Percentiles rank a stretch among this genome's conserved stretches.
phyloP scores from a whole-genome alignment of 768 basidiomycete genomes.

The Tylopilus plumbeoviolaceoides region DNA sequence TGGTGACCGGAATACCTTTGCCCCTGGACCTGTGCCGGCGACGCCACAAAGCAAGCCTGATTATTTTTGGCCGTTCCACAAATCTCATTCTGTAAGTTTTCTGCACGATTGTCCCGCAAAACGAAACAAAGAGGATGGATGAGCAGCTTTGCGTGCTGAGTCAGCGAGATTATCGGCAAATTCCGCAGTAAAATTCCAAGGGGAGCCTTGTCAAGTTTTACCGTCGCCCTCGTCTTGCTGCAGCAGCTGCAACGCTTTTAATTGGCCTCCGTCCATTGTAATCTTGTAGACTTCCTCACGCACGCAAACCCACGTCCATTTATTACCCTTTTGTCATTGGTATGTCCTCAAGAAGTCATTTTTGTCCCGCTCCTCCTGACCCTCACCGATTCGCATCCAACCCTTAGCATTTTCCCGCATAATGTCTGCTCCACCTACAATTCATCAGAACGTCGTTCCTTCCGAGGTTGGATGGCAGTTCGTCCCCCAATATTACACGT shows the following conservation, averaged over 20 bases:
- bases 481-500: constrained; percentile 98
- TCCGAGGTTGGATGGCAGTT: constrained; percentile 99
- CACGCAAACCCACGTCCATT: constrained; percentile 32
- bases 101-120: too few relatives aligned
- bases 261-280: constrained; percentile 31
- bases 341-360: constrained; percentile 2
- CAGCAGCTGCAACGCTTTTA: constrained; percentile 25
- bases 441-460: constrained; percentile 69
- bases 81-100: too few relatives aligned
- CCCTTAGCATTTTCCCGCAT: constrained; percentile 27
- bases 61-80: too few relatives aligned
- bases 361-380: constrained; percentile 2
- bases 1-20: too few relatives aligned
- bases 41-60: too few relatives aligned
- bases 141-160: constrained; percentile 17
- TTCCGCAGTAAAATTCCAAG: constrained; percentile 30
- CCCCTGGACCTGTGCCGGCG: too few relatives aligned
- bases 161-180: constrained; percentile 29
- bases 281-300: constrained; percentile 37
- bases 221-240: constrained; percentile 23
- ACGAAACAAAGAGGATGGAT: too few relatives aligned
- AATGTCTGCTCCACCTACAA: constrained; percentile 41
- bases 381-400: not conserved
- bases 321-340: constrained; percentile 30
- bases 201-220: constrained; percentile 12